These are phyloP conservation scores for Aegilops speltoides DNA, from an alignment of 176 grass and related monocot species.

Conservation along the genomic window DNA sequence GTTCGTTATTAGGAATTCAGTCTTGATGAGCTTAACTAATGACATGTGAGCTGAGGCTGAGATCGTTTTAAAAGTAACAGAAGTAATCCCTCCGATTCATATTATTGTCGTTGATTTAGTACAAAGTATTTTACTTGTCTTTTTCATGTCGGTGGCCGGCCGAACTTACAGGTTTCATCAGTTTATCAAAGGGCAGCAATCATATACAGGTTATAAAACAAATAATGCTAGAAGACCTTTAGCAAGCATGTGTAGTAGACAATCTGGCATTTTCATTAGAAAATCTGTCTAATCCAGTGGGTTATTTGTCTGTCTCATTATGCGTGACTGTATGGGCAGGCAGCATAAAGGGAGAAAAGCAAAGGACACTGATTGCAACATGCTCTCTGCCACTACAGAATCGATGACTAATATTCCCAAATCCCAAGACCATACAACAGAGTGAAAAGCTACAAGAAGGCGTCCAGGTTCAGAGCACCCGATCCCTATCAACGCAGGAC, in stretches of 20 bases:
- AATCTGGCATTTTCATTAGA: not conserved
- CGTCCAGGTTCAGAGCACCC: conserved; percentile 68
- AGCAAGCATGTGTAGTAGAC: too few relatives aligned
- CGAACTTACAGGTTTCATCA: not conserved
- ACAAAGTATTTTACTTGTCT: not conserved
- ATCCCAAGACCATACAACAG: not conserved
- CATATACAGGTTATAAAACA: not conserved
- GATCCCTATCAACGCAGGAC: conserved; percentile 7
- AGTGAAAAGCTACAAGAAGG: conserved; percentile 28
- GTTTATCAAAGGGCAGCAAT: not conserved
- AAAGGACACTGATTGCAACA: conserved; percentile 1
- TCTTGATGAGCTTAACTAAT: not conserved
- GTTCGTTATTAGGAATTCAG: too few relatives aligned
- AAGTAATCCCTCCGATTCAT: too few relatives aligned
- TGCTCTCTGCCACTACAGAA: conserved; percentile 16
- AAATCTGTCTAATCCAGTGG: conserved; percentile 22
- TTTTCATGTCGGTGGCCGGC: not conserved
- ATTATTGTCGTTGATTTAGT: too few relatives aligned
- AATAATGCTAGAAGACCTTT: conserved; percentile 7
- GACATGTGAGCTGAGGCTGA: not conserved
- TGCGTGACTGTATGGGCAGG: conserved; percentile 34
- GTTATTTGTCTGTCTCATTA: conserved; percentile 11
- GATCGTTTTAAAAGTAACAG: not conserved
- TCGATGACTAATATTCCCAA: conserved; percentile 32
- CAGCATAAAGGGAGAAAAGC: conserved; percentile 23